Evolutionary conservation across 371 early-diverging fungal genomes (phyloP).

Genomic region (Capillidium rhysosporum): DNA sequence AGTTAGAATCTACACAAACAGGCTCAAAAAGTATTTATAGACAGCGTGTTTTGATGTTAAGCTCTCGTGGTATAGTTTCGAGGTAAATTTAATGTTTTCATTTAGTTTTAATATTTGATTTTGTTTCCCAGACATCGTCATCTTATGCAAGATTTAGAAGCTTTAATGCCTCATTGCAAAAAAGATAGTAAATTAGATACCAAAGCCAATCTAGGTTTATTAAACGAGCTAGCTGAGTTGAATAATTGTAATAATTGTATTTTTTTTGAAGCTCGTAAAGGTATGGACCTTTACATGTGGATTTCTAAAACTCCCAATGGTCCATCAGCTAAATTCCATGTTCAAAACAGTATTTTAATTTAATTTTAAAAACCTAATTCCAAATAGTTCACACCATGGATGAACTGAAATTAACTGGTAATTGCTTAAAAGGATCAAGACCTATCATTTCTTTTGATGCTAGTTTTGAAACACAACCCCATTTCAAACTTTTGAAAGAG

Average conservation of each 20-base stretch:
- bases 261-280: conserved; percentile 85
- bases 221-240: conserved; percentile 90
- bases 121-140: conserved; percentile 14
- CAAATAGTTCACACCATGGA: conserved; percentile 87
- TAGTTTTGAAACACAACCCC: conserved; percentile 66
- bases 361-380: background rate
- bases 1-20: background rate
- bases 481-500: conserved; percentile 72
- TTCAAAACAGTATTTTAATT: conserved; percentile 54
- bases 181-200: conserved; percentile 80
- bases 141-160: conserved; percentile 65
- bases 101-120: background rate
- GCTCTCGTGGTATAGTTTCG: conserved; percentile 73
- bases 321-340: conserved; percentile 84
- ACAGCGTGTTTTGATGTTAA: conserved; percentile 74
- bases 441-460: conserved; percentile 85
- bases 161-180: conserved; percentile 82
- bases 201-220: conserved; percentile 62
- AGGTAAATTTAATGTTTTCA: conserved; percentile 26
- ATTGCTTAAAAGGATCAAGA: conserved; percentile 91
- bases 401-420: conserved; percentile 92
- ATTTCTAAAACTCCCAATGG: conserved; percentile 86
- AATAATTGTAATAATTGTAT: conserved; percentile 94
- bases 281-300: conserved; percentile 90
- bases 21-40: conserved; percentile 23